These are phyloP conservation scores for Trametes versicolor DNA, from an alignment of 1,284 basidiomycete genomes.

Conservation along the genomic window DNA sequence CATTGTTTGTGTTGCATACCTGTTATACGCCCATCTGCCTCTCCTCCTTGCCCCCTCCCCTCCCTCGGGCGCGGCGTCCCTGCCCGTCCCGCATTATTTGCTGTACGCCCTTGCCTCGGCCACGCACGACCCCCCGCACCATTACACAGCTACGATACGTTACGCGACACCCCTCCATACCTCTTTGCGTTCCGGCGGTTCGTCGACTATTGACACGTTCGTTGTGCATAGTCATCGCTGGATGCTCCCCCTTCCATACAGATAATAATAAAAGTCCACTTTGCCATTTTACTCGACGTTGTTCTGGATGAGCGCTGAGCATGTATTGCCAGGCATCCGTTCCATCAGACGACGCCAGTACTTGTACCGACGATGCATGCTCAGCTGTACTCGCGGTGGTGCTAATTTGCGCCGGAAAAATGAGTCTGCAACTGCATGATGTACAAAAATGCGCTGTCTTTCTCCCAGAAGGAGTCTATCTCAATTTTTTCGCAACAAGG, in stretches of 20 bases:
- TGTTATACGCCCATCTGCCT: slow-evolving; percentile 7
- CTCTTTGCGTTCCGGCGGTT: slow-evolving; percentile 26
- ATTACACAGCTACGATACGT: slow-evolving; percentile 34
- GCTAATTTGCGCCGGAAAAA: no score
- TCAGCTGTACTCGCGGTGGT: no score
- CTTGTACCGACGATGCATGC: no score
- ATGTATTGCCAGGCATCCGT: no score
- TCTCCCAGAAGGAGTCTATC: no score
- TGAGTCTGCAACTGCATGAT: no score
- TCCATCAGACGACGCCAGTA: no score
- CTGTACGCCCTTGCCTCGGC: slow-evolving; percentile 9
- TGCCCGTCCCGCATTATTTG: slow-evolving; percentile 2
- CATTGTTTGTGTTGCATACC: slow-evolving; percentile 28
- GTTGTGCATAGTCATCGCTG: slow-evolving; percentile 30
- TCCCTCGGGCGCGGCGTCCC: not conserved
- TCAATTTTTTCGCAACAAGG: no score
- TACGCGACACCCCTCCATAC: slow-evolving; percentile 35
- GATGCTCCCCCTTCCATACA: slow-evolving; percentile 19
- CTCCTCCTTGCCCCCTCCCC: not conserved
- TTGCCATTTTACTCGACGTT: not conserved
- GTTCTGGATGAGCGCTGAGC: not conserved
- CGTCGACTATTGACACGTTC: slow-evolving; percentile 33
- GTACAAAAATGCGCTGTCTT: no score
- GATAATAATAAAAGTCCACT: slow-evolving; percentile 24
- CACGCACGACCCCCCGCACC: slow-evolving; percentile 13